phyloP scores from a whole-genome alignment of 2,329 filamentous ascomycete species.

The Aspergillus ustus region DNA sequence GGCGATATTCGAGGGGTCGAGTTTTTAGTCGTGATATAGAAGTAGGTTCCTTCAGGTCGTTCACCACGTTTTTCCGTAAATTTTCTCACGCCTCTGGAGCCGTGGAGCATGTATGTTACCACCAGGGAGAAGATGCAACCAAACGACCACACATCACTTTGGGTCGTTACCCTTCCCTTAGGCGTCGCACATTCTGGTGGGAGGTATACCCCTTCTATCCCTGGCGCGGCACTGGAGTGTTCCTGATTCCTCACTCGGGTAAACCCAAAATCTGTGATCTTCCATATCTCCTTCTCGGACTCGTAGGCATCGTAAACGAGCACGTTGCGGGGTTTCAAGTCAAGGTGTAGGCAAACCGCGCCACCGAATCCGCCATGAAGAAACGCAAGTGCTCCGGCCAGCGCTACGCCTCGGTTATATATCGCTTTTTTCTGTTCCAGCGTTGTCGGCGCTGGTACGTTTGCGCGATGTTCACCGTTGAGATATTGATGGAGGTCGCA shows the following conservation, averaged over 20 bases:
- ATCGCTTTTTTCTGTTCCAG: constrained; percentile 29
- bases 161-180: constrained; percentile 36
- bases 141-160: constrained; percentile 49
- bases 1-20: constrained; percentile 18
- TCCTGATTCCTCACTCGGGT: constrained; percentile 38
- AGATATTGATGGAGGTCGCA: constrained; percentile 47
- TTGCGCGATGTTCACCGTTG: constrained; percentile 25
- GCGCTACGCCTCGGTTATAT: constrained; percentile 34
- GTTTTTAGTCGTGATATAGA: constrained; percentile 18
- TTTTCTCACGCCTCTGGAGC: constrained; percentile 30
- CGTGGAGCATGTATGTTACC: constrained; percentile 43
- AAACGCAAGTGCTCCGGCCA: constrained; percentile 43
- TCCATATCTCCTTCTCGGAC: constrained; percentile 34
- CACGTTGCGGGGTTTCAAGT: constrained; percentile 48
- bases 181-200: constrained; percentile 38
- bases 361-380: constrained; percentile 45
- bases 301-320: constrained; percentile 29
- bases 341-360: constrained; percentile 49
- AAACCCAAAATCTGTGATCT: constrained; percentile 50
- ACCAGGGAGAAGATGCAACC: constrained; percentile 48
- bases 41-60: constrained; percentile 29
- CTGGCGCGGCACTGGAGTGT: constrained; percentile 27
- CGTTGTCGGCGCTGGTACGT: constrained; percentile 14
- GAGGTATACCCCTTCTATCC: constrained; percentile 43
- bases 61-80: constrained; percentile 26